These are phyloP conservation scores for Lachancea sp. DNA, from an alignment of 805 yeast genomes.

Conservation along the genomic window DNA sequence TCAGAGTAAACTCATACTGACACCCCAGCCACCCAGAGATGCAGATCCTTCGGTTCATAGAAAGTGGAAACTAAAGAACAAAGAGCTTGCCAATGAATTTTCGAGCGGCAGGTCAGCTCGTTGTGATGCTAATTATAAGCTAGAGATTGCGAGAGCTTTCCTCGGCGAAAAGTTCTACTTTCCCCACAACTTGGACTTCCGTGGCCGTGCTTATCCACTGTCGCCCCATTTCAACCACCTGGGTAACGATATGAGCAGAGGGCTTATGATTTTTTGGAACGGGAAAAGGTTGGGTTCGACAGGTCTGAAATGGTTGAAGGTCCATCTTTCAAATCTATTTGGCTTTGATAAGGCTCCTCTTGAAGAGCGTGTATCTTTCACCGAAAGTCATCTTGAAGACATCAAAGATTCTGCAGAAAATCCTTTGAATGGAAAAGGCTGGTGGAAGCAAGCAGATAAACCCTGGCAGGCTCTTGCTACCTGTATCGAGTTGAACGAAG, in stretches of 20 bases:
- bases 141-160: slow-evolving; percentile 93
- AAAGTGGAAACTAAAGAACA: slow-evolving; percentile 61
- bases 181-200: slow-evolving; percentile 75
- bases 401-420: slow-evolving; percentile 52
- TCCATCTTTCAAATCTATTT: slow-evolving; percentile 65
- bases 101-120: slow-evolving; percentile 74
- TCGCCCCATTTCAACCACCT: slow-evolving; percentile 77
- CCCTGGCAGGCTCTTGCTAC: slow-evolving; percentile 80
- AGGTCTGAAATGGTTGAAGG: slow-evolving; percentile 70
- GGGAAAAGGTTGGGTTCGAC: slow-evolving; percentile 59
- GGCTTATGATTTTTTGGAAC: slow-evolving; percentile 67
- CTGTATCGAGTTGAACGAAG: slow-evolving; percentile 59
- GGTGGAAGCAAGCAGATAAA: slow-evolving; percentile 73
- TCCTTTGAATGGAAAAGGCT: slow-evolving; percentile 50
- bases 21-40: slow-evolving; percentile 53
- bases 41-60: slow-evolving; percentile 68
- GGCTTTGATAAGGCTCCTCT: slow-evolving; percentile 72
- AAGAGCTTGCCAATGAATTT: slow-evolving; percentile 50
- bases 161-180: slow-evolving; percentile 71
- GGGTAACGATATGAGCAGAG: slow-evolving; percentile 73
- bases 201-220: slow-evolving; percentile 80
- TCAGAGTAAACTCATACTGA: slow-evolving; percentile 40
- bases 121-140: slow-evolving; percentile 87
- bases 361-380: slow-evolving; percentile 53
- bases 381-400: slow-evolving; percentile 50